phyloP scores from a whole-genome alignment of 139 green algal genomes.

The Tetradesmus lagerheimii region DNA sequence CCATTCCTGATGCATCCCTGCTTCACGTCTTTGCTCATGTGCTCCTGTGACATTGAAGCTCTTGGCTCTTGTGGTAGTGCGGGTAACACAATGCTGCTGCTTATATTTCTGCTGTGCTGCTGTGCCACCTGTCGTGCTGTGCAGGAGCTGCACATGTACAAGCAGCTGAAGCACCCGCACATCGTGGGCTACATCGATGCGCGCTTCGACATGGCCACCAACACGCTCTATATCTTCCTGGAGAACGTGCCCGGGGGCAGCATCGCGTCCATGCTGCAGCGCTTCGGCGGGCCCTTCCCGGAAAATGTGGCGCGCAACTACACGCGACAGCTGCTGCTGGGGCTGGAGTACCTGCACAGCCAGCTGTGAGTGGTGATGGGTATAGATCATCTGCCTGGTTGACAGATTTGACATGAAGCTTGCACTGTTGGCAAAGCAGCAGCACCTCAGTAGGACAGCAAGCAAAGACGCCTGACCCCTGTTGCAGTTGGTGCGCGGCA shows the following conservation, averaged over 20 bases:
- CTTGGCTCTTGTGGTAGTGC: too few relatives aligned
- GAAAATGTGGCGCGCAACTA: slow-evolving; percentile 77
- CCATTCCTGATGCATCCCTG: too few relatives aligned
- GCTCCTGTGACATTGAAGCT: too few relatives aligned
- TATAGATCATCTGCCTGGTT: background rate
- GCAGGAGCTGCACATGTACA: slow-evolving; percentile 82
- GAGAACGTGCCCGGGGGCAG: slow-evolving; percentile 93
- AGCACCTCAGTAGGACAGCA: too few relatives aligned
- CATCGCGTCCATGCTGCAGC: slow-evolving; percentile 89
- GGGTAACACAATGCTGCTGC: too few relatives aligned
- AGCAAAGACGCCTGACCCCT: too few relatives aligned
- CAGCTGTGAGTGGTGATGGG: background rate
- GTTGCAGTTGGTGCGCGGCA: background rate
- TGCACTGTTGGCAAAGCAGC: too few relatives aligned
- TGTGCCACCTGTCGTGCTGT: slow-evolving; percentile 15
- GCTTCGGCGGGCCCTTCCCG: slow-evolving; percentile 77
- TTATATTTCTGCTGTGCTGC: background rate
- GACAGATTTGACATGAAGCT: background rate
- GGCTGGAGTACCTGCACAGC: slow-evolving; percentile 94
- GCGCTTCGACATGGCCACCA: slow-evolving; percentile 51
- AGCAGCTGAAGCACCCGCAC: slow-evolving; percentile 74
- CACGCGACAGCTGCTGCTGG: slow-evolving; percentile 84
- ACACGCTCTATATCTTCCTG: slow-evolving; percentile 96
- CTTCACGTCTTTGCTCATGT: too few relatives aligned
- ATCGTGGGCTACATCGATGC: slow-evolving; percentile 83